These are phyloP conservation scores for Tricharina praecox DNA, from an alignment of 495 filamentous ascomycete genomes.

Conservation along the genomic window DNA sequence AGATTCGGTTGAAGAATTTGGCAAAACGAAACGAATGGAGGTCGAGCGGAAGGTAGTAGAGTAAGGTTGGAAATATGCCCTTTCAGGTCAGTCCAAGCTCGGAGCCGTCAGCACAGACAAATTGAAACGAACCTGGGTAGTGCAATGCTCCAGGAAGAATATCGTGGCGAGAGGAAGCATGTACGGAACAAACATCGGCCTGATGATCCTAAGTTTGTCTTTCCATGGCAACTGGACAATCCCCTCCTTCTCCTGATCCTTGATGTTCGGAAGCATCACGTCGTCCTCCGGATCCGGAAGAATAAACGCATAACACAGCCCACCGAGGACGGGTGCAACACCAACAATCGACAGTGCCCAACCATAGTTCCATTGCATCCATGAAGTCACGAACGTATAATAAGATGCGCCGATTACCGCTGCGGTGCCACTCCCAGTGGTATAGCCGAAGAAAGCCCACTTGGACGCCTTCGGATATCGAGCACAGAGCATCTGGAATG, in stretches of 20 bases:
- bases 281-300: conserved; percentile 7
- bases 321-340: conserved; percentile 1
- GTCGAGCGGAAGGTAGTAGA: conserved; percentile 13
- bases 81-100: not conserved
- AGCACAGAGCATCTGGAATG: conserved; percentile 14
- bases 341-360: conserved; percentile 8
- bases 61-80: conserved; percentile 11
- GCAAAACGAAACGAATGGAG: not conserved
- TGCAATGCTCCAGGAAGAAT: conserved; percentile 9
- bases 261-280: not conserved
- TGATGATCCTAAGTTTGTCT: conserved; percentile 10
- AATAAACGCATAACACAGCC: conserved; percentile 7
- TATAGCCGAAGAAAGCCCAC: conserved; percentile 11
- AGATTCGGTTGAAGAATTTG: conserved; percentile 2
- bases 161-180: conserved; percentile 14
- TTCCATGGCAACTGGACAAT: conserved; percentile 4
- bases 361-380: not conserved
- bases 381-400: conserved; percentile 10
- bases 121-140: conserved; percentile 6
- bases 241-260: not conserved
- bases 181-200: conserved; percentile 10
- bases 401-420: conserved; percentile 8
- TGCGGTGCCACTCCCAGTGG: conserved; percentile 8
- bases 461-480: conserved; percentile 5
- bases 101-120: not conserved